Evolutionary conservation across 805 yeast genomes (phyloP).

Genomic region (Barnettozyma pratensis): DNA sequence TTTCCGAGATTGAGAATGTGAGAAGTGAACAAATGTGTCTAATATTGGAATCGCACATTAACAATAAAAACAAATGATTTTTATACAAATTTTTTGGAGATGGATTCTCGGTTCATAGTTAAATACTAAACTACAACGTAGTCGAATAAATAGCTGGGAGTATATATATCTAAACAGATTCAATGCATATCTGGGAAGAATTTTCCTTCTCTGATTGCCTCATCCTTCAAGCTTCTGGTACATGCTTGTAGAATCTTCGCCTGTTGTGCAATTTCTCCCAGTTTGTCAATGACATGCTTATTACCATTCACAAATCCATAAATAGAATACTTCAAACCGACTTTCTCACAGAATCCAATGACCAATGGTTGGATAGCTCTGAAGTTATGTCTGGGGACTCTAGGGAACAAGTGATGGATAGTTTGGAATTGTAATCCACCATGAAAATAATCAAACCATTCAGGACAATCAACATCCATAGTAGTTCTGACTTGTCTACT

Average conservation of each 20-base stretch:
- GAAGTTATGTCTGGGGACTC: constrained; percentile 84
- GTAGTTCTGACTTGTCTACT: constrained; percentile 84
- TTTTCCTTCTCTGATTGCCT: constrained; percentile 30
- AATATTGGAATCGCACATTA: too few relatives aligned
- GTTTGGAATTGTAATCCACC: constrained; percentile 94
- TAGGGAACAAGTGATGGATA: constrained; percentile 83
- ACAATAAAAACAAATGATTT: too few relatives aligned
- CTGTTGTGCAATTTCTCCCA: constrained; percentile 75
- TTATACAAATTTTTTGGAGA: too few relatives aligned
- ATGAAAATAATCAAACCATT: constrained; percentile 85
- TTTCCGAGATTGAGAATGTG: too few relatives aligned
- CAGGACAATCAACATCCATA: constrained; percentile 93
- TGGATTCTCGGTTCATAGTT: too few relatives aligned
- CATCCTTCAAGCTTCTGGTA: constrained; percentile 54
- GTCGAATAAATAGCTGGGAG: too few relatives aligned
- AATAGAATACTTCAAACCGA: constrained; percentile 75
- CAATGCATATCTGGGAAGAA: constrained; percentile 12
- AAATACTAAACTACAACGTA: too few relatives aligned
- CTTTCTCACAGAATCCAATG: constrained; percentile 65
- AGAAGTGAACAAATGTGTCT: too few relatives aligned
- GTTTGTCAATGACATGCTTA: constrained; percentile 57
- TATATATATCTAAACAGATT: not conserved
- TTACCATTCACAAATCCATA: constrained; percentile 84
- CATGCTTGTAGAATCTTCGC: constrained; percentile 74
- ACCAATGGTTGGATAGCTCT: constrained; percentile 70